phyloP scores from a whole-genome alignment of 305 asterid genomes.

The Solanum chacoense region DNA sequence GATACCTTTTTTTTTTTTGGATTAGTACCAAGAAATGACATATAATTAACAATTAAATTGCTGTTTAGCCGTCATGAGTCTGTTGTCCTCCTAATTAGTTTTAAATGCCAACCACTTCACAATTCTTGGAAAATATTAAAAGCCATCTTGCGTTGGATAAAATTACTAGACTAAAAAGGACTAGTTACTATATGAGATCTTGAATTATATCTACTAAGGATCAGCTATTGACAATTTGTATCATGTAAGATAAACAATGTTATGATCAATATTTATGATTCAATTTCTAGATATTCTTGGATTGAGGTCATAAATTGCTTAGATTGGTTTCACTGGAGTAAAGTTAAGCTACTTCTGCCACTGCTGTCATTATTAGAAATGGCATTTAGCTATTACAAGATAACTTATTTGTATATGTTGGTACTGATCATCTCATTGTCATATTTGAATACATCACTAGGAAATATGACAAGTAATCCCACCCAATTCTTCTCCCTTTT shows the following conservation, averaged over 20 bases:
- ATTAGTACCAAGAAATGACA: background rate
- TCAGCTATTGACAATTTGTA: background rate
- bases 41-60: background rate
- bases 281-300: background rate
- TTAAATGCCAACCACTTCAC: background rate
- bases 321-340: background rate
- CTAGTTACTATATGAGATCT: background rate
- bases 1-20: background rate
- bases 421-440: background rate
- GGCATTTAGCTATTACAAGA: background rate
- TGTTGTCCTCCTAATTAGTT: background rate
- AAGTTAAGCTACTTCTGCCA: background rate
- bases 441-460: background rate
- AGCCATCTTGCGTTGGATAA: background rate
- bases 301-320: background rate
- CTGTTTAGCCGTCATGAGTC: background rate
- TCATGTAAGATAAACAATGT: background rate
- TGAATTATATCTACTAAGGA: background rate
- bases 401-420: background rate
- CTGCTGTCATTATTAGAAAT: background rate
- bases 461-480: background rate
- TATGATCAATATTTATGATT: background rate
- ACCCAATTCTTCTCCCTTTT: background rate
- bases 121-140: background rate
- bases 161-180: background rate